Conservation (phyloP, 2,329 filamentous ascomycete genomes). For the Fusarium aywerte region DNA sequence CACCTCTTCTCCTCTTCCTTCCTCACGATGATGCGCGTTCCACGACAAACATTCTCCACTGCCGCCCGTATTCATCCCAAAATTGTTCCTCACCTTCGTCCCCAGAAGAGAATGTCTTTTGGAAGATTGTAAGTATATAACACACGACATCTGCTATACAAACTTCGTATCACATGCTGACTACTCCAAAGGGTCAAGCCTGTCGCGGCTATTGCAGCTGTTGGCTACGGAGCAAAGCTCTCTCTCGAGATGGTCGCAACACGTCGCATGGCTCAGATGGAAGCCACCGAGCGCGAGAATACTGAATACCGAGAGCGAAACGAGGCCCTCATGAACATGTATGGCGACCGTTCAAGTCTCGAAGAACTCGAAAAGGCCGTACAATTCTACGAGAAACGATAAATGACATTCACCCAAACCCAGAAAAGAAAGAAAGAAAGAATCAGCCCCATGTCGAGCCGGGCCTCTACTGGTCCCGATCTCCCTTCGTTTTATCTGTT, state of each 20-base stretch:
- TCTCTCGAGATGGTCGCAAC: constrained; percentile 47
- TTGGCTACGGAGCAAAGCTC: constrained; percentile 51
- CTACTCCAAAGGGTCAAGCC: constrained; percentile 48
- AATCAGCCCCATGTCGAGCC: background rate
- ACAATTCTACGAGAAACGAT: constrained; percentile 57
- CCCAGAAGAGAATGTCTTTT: constrained; percentile 42
- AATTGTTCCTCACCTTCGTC: constrained; percentile 45
- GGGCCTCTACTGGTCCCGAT: background rate
- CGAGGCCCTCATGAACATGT: constrained; percentile 60
- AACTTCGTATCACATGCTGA: constrained; percentile 5
- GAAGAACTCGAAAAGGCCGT: constrained; percentile 61
- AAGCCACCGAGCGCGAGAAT: constrained; percentile 50
- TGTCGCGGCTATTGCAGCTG: constrained; percentile 47
- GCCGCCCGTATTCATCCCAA: constrained; percentile 46
- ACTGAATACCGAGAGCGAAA: constrained; percentile 53
- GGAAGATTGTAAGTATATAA: constrained; percentile 37
- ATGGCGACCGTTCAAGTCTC: constrained; percentile 61
- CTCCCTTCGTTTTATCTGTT: constrained; percentile 14
- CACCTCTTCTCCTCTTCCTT: constrained; percentile 1
- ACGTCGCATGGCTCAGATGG: constrained; percentile 46
- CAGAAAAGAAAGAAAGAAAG: constrained; percentile 3
- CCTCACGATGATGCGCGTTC: constrained; percentile 42
- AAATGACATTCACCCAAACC: constrained; percentile 18
- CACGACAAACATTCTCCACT: constrained; percentile 46
- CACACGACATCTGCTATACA: background rate